A percentile compares a stretch with the other conserved stretches of the same genome.
Conservation (phyloP, 2,329 filamentous ascomycete genomes). For the Colletotrichum coccodes region DNA sequence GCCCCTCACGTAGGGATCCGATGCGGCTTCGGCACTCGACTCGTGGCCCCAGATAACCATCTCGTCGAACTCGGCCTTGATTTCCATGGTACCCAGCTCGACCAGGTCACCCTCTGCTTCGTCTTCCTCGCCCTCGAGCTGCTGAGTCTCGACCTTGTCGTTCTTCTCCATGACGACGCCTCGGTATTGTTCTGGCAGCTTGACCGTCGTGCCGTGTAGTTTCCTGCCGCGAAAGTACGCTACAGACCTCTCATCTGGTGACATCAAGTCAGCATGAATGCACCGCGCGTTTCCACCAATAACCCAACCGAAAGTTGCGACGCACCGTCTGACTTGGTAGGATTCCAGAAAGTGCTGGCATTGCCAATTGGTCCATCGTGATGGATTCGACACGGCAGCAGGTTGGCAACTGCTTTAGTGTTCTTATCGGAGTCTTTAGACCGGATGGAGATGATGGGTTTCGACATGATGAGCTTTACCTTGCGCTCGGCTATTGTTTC, state of each 20-base stretch:
- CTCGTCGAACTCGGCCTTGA: conserved; percentile 76
- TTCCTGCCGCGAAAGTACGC: conserved; percentile 85
- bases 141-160: conserved; percentile 42
- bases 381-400: conserved; percentile 84
- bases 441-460: conserved; percentile 54
- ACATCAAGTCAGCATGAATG: conserved; percentile 15
- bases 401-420: conserved; percentile 67
- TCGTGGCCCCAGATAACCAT: conserved; percentile 90
- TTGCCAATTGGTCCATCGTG: conserved; percentile 78
- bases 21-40: conserved; percentile 64
- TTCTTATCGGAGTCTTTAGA: conserved; percentile 33
- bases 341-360: conserved; percentile 76
- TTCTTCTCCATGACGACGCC: conserved; percentile 68
- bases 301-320: background rate
- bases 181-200: conserved; percentile 77
- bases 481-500: background rate
- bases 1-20: conserved; percentile 78
- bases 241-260: conserved; percentile 60
- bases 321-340: conserved; percentile 59
- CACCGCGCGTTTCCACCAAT: background rate
- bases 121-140: conserved; percentile 49
- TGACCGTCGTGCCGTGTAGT: conserved; percentile 73
- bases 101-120: conserved; percentile 56
- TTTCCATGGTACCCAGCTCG: conserved; percentile 65
- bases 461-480: conserved; percentile 45